These are phyloP conservation scores for Mitragyna speciosa DNA, from an alignment of 257 asterid species.

Conservation along the genomic window DNA sequence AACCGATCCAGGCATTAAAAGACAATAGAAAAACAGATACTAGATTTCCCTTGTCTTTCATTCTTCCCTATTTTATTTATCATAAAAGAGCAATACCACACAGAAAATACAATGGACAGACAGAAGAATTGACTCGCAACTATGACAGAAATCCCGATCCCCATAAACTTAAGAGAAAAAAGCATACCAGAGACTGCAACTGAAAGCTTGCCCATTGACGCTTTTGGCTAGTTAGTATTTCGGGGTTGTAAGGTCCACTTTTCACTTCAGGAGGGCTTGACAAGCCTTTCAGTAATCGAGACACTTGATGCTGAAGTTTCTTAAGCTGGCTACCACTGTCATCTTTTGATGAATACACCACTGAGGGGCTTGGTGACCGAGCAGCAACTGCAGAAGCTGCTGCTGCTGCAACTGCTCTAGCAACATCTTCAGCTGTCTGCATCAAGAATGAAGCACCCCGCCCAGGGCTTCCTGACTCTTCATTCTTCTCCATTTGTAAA, in stretches of 20 bases:
- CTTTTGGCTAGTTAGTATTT: conserved; percentile 89
- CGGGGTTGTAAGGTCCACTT: conserved; percentile 85
- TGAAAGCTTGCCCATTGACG: conserved; percentile 99
- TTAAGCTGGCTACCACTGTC: conserved; percentile 78
- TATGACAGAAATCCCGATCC: neutral
- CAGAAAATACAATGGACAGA: neutral
- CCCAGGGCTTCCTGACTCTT: conserved; percentile 75
- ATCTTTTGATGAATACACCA: conserved; percentile 82
- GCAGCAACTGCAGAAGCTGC: conserved; percentile 90
- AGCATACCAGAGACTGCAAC: conserved; percentile 80
- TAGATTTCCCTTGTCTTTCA: neutral
- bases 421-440: conserved; percentile 96
- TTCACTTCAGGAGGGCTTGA: conserved; percentile 79
- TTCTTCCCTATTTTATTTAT: neutral
- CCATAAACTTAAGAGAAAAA: conserved; percentile 13
- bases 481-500: conserved; percentile 69
- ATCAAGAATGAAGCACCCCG: conserved; percentile 82
- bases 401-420: conserved; percentile 94
- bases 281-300: conserved; percentile 80
- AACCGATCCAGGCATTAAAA: neutral
- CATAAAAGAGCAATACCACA: neutral
- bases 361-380: conserved; percentile 83
- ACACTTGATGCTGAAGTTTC: conserved; percentile 78
- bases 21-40: neutral
- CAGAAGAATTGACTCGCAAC: neutral